These are phyloP conservation scores for Kwoniella pini DNA, from an alignment of 768 basidiomycete species.

Conservation along the genomic window DNA sequence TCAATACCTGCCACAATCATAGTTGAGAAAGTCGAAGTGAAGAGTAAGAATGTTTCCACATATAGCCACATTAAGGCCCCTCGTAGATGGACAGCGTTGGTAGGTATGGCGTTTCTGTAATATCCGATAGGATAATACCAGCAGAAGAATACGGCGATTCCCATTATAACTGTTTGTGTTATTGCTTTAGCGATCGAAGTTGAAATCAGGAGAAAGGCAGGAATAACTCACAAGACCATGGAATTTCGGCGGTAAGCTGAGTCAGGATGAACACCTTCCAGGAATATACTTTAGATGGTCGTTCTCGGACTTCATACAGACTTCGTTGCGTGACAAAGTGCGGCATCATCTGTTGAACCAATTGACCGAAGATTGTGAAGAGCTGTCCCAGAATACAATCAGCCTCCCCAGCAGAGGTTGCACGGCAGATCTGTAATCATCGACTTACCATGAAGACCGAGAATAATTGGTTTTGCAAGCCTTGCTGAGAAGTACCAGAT, in stretches of 20 bases:
- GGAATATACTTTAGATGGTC: slow-evolving; percentile 53
- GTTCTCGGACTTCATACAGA: slow-evolving; percentile 54
- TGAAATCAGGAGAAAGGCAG: not conserved
- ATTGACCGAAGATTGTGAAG: slow-evolving; percentile 54
- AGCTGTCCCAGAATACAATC: too few species aligned
- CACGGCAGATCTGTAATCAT: too few species aligned
- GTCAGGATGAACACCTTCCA: slow-evolving; percentile 54
- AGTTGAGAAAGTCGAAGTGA: slow-evolving; percentile 54
- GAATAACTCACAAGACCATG: slow-evolving; percentile 32
- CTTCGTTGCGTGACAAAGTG: slow-evolving; percentile 52
- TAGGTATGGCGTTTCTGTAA: slow-evolving; percentile 57
- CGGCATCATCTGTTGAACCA: slow-evolving; percentile 54
- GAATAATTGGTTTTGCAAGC: slow-evolving; percentile 54
- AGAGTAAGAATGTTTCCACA: slow-evolving; percentile 56
- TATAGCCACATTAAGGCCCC: slow-evolving; percentile 58
- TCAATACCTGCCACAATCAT: slow-evolving; percentile 55
- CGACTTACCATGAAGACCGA: slow-evolving; percentile 41
- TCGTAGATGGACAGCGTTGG: slow-evolving; percentile 54
- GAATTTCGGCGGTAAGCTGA: slow-evolving; percentile 53
- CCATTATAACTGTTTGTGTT: too few species aligned
- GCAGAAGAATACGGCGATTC: too few species aligned
- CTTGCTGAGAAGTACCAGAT: slow-evolving; percentile 48
- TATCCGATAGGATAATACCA: slow-evolving; percentile 57
- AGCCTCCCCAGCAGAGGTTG: too few species aligned
- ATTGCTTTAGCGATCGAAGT: slow-evolving; percentile 45